Base-by-base conservation (phyloP, 148 eudicot genomes). In the Salicornia ramosissima region DNA sequence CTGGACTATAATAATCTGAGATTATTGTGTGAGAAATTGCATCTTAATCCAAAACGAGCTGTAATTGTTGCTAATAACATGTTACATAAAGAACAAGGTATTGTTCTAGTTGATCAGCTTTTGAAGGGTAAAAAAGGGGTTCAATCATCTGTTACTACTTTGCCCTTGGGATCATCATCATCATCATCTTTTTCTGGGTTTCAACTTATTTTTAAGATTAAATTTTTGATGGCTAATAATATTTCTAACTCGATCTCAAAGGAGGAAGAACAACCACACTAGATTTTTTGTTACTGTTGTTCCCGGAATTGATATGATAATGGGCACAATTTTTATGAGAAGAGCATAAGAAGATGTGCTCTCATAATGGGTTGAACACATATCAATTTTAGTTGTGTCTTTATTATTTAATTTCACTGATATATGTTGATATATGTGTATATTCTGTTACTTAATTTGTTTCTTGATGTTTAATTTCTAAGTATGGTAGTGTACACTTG, bases 231-330 rank as follows among this genome's bases (percentile, higher is more conserved):
- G 34, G 29, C 6, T 22, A 25, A 42, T 22, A 28, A n/a, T n/a
- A n/a, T n/a, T n/a, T n/a, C n/a, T n/a, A n/a, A n/a, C n/a, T n/a
- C n/a, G n/a, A n/a, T n/a, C 21, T 45, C 64, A 63, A 29, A 73
- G 47, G 9, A 65, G 55, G 12, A 77, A 68, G 12, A 71, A 64
- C 9, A 71, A 64, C 9, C 75, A 71, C 25, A 77, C 59, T 61
- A 77, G 80, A 59, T 77, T 77, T 52, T 74, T 77, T 66, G 75
- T 77, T 18, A 77, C 80, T 13, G 58, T 71, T 52, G 75, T n/a
- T n/a, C n/a, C n/a, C n/a, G n/a, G n/a, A n/a, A n/a, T n/a, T n/a
- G n/a, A n/a, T n/a, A n/a, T n/a, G n/a, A n/a, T n/a, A n/a, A n/a
- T n/a, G n/a, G n/a, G n/a, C n/a, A n/a, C n/a, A n/a, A n/a, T n/a